phyloP scores from a whole-genome alignment of 2,329 filamentous ascomycete genomes.

The Hypoxylon sp. region DNA sequence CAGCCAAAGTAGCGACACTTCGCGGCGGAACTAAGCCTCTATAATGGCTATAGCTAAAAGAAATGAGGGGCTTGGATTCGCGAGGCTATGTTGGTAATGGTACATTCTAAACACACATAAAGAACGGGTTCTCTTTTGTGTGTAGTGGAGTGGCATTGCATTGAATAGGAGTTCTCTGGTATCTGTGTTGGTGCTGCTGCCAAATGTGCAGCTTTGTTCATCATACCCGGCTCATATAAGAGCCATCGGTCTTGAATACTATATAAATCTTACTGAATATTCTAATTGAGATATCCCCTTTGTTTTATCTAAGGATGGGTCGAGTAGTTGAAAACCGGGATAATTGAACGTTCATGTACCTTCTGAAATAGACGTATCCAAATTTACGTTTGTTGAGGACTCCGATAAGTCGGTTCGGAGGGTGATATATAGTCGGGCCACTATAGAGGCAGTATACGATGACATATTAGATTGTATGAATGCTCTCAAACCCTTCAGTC shows the following conservation, averaged over 20 bases:
- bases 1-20: slow-evolving; percentile 26
- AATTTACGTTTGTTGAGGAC: not conserved
- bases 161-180: slow-evolving; percentile 50
- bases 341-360: not conserved
- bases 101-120: slow-evolving; percentile 9
- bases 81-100: slow-evolving; percentile 10
- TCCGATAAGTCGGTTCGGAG: too few relatives aligned
- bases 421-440: too few relatives aligned
- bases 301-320: slow-evolving; percentile 1
- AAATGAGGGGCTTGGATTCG: not conserved
- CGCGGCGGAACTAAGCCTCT: slow-evolving; percentile 22
- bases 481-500: too few relatives aligned
- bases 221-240: slow-evolving; percentile 32
- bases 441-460: not conserved
- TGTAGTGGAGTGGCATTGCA: slow-evolving; percentile 42
- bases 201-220: slow-evolving; percentile 30
- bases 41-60: slow-evolving; percentile 13
- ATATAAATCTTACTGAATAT: slow-evolving; percentile 38
- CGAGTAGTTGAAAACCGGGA: not conserved
- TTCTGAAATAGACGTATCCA: not conserved
- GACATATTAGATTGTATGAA: not conserved
- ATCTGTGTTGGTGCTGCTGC: slow-evolving; percentile 35
- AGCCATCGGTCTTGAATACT: slow-evolving; percentile 10
- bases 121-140: slow-evolving; percentile 20
- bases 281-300: slow-evolving; percentile 42